Evolutionary conservation across 192 early-diverging fungal genomes (phyloP).

Genomic region (Gorgonomyces haynaldii): DNA sequence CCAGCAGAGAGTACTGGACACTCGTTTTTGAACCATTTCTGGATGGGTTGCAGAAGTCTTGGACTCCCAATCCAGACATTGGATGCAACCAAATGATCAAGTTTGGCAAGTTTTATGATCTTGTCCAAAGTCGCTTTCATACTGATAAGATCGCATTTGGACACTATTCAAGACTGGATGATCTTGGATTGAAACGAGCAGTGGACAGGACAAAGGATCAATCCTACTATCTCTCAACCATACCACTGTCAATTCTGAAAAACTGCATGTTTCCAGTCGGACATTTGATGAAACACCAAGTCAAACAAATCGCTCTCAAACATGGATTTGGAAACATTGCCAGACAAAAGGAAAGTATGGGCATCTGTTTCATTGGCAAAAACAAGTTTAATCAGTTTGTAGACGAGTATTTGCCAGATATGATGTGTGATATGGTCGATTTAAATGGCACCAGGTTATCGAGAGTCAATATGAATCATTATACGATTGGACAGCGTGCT

Average conservation of each 20-base stretch:
- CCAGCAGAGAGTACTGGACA: conserved; percentile 75
- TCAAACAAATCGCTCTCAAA: conserved; percentile 55
- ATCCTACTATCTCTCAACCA: conserved; percentile 77
- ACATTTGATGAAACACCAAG: conserved; percentile 52
- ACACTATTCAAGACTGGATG: conserved; percentile 46
- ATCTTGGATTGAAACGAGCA: conserved; percentile 23
- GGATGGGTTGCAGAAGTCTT: conserved; percentile 51
- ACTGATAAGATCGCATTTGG: conserved; percentile 51
- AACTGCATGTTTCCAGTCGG: conserved; percentile 76
- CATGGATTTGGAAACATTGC: conserved; percentile 46
- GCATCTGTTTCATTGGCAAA: conserved; percentile 91
- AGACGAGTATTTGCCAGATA: conserved; percentile 40
- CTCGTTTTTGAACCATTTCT: conserved; percentile 76
- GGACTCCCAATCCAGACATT: conserved; percentile 90
- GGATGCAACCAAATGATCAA: conserved; percentile 86
- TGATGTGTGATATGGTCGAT: conserved; percentile 28
- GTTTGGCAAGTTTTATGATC: conserved; percentile 75
- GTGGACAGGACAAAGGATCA: conserved; percentile 78
- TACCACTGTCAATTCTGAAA: conserved; percentile 34
- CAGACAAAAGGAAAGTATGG: conserved; percentile 79
- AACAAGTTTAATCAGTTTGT: conserved; percentile 69
- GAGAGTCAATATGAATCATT: conserved; percentile 57
- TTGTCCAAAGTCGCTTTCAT: conserved; percentile 12
- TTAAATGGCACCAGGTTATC: conserved; percentile 17
- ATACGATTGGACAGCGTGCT: conserved; percentile 73